Percentiles rank a stretch among this genome's conserved stretches.
Evolutionary conservation across 139 green algal species (phyloP).

Genomic region (Chlamydomonas incerta): DNA sequence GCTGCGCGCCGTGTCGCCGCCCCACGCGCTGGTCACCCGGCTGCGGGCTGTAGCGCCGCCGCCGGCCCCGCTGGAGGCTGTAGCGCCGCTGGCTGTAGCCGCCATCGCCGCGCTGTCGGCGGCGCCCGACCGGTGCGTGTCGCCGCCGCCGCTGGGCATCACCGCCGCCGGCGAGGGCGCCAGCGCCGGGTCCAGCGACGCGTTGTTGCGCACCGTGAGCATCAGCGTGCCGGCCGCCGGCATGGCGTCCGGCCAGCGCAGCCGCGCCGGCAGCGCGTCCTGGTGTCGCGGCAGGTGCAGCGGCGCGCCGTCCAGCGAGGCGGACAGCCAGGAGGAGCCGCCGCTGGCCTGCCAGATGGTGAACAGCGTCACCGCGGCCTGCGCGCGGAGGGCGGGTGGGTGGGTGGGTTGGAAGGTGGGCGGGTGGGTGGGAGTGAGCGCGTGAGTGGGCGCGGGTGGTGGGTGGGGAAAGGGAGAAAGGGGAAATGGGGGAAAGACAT

Average conservation of each 20-base stretch:
- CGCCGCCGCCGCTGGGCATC: no score
- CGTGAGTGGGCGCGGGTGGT: no score
- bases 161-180: no score
- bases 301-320: conserved; percentile 19
- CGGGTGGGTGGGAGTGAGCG: neutral
- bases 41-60: no score
- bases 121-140: no score
- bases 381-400: no score
- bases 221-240: neutral
- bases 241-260: conserved; percentile 31
- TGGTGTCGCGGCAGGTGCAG: conserved; percentile 15
- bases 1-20: no score
- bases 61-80: no score
- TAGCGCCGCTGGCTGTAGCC: no score
- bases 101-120: no score
- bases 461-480: neutral
- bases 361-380: conserved; percentile 14
- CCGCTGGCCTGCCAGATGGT: conserved; percentile 1
- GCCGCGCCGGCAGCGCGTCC: neutral
- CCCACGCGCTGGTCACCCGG: no score
- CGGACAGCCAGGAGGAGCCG: conserved; percentile 33
- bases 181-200: conserved; percentile 1
- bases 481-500: neutral
- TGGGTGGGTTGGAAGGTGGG: no score
- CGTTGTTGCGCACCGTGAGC: conserved; percentile 23